Evolutionary conservation across 345 rosid genomes (phyloP).

Genomic region (Camelina neglecta): DNA sequence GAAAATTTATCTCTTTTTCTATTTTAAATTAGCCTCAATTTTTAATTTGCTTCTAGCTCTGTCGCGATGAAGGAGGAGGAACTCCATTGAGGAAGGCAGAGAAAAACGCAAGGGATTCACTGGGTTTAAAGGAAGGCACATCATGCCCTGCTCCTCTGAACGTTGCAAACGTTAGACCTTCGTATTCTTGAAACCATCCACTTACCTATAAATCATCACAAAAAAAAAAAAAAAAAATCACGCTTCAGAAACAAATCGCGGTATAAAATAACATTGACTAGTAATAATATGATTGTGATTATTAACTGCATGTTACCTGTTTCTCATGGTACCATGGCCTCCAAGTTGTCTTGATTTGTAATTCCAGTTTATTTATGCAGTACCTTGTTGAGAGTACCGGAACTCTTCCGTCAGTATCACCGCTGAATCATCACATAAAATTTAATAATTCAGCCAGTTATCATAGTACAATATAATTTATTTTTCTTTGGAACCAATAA

Average conservation of each 20-base stretch:
- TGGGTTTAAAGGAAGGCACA: constrained; percentile 75
- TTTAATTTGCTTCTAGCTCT: neutral
- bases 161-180: constrained; percentile 78
- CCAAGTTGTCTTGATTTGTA: constrained; percentile 70
- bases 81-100: constrained; percentile 64
- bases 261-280: neutral
- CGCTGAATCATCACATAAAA: constrained; percentile 47
- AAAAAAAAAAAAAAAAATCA: neutral
- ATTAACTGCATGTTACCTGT: constrained; percentile 50
- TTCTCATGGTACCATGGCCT: constrained; percentile 83
- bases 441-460: neutral
- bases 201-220: constrained; percentile 54
- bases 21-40: neutral
- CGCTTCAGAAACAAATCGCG: neutral
- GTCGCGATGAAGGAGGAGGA: constrained; percentile 44
- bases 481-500: too few relatives aligned
- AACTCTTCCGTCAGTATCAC: constrained; percentile 92
- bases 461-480: too few relatives aligned
- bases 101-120: constrained; percentile 66
- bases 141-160: constrained; percentile 92
- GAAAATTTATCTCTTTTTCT: neutral
- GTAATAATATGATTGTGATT: neutral
- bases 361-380: constrained; percentile 57
- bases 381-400: constrained; percentile 78
- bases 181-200: constrained; percentile 88